Conservation (phyloP, 495 filamentous ascomycete species). For the Bryoglossum gracile region DNA sequence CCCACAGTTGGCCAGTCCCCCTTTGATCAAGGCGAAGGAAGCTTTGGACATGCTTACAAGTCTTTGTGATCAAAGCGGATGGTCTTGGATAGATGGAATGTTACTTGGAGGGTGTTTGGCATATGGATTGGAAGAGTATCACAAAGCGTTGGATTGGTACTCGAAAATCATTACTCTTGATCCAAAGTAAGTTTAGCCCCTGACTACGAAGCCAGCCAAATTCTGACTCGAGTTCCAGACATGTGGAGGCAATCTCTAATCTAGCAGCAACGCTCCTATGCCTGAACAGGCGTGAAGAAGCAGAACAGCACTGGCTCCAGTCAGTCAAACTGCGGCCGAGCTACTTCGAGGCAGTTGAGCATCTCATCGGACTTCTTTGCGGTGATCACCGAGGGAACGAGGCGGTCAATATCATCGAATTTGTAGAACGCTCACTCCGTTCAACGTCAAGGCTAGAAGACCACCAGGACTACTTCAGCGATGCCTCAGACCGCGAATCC, state of each 20-base stretch:
- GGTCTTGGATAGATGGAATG: conserved; percentile 96
- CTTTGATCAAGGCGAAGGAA: conserved; percentile 37
- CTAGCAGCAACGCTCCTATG: conserved; percentile 83
- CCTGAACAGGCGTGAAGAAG: conserved; percentile 73
- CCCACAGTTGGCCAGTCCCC: conserved; percentile 2
- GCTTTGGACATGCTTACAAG: conserved; percentile 74
- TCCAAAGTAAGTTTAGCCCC: conserved; percentile 50
- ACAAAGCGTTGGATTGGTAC: conserved; percentile 85
- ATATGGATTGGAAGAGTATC: conserved; percentile 84
- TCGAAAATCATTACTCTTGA: conserved; percentile 76
- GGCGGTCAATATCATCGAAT: conserved; percentile 83
- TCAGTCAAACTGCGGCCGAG: conserved; percentile 78
- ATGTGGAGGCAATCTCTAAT: conserved; percentile 94
- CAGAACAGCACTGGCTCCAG: conserved; percentile 76
- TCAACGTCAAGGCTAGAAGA: conserved; percentile 31
- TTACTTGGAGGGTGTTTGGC: conserved; percentile 87
- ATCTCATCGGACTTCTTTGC: conserved; percentile 84
- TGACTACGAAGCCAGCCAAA: background rate
- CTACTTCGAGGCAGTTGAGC: conserved; percentile 95
- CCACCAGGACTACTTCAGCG: conserved; percentile 22
- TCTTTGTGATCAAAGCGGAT: conserved; percentile 77
- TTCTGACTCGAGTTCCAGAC: conserved; percentile 39
- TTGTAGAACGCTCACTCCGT: conserved; percentile 71
- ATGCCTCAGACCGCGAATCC: conserved; percentile 33
- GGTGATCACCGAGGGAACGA: conserved; percentile 74